Conservation (phyloP, 768 basidiomycete genomes). For the Ephemerocybe angulata region DNA sequence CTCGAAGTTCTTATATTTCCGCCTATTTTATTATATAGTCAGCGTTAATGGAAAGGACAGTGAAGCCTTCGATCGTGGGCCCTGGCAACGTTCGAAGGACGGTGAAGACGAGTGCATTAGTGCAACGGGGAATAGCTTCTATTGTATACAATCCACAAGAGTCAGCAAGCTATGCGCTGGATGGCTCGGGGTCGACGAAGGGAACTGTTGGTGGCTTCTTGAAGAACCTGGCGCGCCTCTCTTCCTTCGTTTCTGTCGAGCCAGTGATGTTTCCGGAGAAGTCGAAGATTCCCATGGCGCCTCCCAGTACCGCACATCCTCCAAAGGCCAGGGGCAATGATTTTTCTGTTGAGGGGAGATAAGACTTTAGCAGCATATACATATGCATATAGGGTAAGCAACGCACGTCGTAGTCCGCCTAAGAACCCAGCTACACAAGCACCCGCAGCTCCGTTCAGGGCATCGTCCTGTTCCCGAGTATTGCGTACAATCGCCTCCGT, state of each 20-base stretch:
- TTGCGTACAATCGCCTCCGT: conserved; percentile 83
- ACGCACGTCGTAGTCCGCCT: conserved; percentile 77
- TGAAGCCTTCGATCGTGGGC: too few species aligned
- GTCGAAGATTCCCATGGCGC: conserved; percentile 77
- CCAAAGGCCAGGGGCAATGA: conserved; percentile 81
- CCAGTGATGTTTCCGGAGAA: conserved; percentile 66
- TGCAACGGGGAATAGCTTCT: too few species aligned
- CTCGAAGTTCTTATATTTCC: too few species aligned
- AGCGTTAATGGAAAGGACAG: too few species aligned
- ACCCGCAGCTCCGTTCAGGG: conserved; percentile 77
- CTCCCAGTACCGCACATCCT: conserved; percentile 75
- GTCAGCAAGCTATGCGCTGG: conserved; percentile 19
- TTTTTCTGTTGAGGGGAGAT: conserved; percentile 26
- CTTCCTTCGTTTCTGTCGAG: conserved; percentile 49
- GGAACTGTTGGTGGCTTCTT: conserved; percentile 56
- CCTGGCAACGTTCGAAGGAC: background rate
- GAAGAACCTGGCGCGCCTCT: conserved; percentile 78
- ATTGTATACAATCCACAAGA: conserved; percentile 9
- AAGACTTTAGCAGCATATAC: conserved; percentile 7
- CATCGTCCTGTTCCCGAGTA: conserved; percentile 71
- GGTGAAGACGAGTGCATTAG: too few species aligned
- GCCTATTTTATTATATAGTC: too few species aligned
- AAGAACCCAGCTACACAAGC: conserved; percentile 93
- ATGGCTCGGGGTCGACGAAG: conserved; percentile 28
- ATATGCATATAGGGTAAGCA: background rate